Percentiles rank a stretch among this genome's conserved stretches.
Evolutionary conservation across 2,329 filamentous ascomycete genomes (phyloP).

Genomic region (Sporothrix variecibatus): DNA sequence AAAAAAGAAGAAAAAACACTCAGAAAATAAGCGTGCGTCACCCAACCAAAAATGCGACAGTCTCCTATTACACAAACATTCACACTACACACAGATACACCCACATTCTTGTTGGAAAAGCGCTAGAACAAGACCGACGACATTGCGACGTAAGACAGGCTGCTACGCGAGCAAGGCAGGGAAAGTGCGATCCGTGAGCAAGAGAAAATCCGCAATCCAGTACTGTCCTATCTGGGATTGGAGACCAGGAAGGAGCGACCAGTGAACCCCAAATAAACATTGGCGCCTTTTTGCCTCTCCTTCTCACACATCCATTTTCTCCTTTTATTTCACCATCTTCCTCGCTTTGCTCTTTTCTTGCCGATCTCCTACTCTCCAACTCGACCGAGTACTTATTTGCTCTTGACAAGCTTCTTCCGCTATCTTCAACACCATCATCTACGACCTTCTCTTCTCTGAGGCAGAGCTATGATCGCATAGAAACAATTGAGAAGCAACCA

Average conservation of each 20-base stretch:
- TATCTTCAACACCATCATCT: too few relatives aligned
- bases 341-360: neutral
- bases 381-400: neutral
- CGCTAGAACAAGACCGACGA: neutral
- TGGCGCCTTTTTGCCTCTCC: neutral
- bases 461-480: neutral
- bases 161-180: conserved; percentile 4
- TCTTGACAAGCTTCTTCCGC: neutral
- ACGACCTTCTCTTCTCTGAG: neutral
- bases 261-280: conserved; percentile 19
- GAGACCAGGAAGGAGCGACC: conserved; percentile 9
- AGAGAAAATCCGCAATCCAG: conserved; percentile 12
- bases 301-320: neutral
- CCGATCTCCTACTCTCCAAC: neutral
- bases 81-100: neutral
- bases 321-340: neutral
- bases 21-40: neutral
- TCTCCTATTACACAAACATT: neutral
- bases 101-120: conserved; percentile 6
- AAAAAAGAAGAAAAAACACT: neutral
- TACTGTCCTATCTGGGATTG: neutral
- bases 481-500: neutral
- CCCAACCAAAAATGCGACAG: conserved; percentile 3
- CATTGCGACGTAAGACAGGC: conserved; percentile 11
- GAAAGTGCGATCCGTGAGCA: conserved; percentile 19